Base-by-base conservation (phyloP, 2,329 filamentous ascomycete genomes). In the Pleurostoma richardsiae region DNA sequence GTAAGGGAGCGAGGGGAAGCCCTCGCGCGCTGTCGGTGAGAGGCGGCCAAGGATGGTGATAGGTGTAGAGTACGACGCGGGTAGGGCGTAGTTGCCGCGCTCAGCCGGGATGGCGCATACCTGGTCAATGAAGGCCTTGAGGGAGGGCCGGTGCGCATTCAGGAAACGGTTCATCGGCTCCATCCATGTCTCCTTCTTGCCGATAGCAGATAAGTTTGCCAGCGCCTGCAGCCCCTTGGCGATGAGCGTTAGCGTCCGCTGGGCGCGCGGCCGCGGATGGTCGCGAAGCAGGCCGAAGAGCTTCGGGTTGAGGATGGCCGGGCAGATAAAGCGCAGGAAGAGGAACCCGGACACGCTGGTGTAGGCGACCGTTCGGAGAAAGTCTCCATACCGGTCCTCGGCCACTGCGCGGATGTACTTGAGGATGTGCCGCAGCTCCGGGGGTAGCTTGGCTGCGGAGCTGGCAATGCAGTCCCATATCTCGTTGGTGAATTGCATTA, bases 141-240 rank as follows among this genome's bases (percentile, higher is more conserved):
- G 90, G 38, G 87, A 80, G 56, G 85, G 78, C 26, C 90, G 82
- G 59, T 95, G 85, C 1, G 81, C 74, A 6, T 76, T 77, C 36
- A 97, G 71, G 57, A 96, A 96, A 40, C 80, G 80, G 61, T 96
- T 97, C 92, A 97, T 97, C 0, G 90, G 90, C 68, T 96, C 91
- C 91, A 97, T 96, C 90, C 90, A 97, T n/a, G 86, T 83, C 65
- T 97, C 92, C 62, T 96, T 95, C 60, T 88, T 91, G 39, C 92
- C 92, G 61, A 96, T 96, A 0, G 83, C 90, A 2, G 89, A 88
- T 67, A 96, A 77, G 62, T 96, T 96, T 19, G 90, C 90, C 49
- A 97, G 76, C 11, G 90, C 91, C 67, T 96, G 91, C 6, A 97
- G 72, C 1, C 88, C 89, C 66, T 97, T 97, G 28, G 92, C 90